Evolutionary conservation across 2,329 filamentous ascomycete genomes (phyloP).

Genomic region (Alternaria arborescens): DNA sequence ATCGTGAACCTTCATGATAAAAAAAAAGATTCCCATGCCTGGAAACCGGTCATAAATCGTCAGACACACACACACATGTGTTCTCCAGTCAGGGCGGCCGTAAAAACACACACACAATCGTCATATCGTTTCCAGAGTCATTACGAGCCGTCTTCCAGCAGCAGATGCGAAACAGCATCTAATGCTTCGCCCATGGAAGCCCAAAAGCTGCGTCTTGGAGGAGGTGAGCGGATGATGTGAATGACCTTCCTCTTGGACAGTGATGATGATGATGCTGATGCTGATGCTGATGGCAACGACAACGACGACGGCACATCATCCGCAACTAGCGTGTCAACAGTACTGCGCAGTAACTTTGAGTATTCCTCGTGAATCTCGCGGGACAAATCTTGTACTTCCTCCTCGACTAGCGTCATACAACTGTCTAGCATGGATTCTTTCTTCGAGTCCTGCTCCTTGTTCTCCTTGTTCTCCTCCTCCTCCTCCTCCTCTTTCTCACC

Average conservation of each 20-base stretch:
- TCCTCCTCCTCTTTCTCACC: background rate
- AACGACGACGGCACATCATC: background rate
- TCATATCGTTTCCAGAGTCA: background rate
- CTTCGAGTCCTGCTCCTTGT: background rate
- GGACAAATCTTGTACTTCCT: background rate
- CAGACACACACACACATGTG: too few species aligned
- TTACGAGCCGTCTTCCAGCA: slow-evolving; percentile 15
- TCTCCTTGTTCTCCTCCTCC: background rate
- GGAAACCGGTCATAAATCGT: too few species aligned
- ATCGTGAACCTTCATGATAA: too few species aligned
- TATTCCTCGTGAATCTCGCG: slow-evolving; percentile 10
- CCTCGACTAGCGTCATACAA: slow-evolving; percentile 20
- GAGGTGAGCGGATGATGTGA: slow-evolving; percentile 24
- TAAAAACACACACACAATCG: background rate
- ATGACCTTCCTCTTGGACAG: slow-evolving; percentile 10
- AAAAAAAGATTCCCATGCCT: too few species aligned
- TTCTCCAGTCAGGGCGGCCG: too few species aligned
- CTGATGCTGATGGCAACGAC: too few species aligned
- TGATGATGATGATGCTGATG: background rate
- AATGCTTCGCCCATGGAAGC: slow-evolving; percentile 30
- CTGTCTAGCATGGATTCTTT: slow-evolving; percentile 21
- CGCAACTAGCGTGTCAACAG: slow-evolving; percentile 14
- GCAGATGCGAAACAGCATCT: slow-evolving; percentile 26
- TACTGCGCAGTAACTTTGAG: slow-evolving; percentile 9
- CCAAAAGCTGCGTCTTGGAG: slow-evolving; percentile 31